These are phyloP conservation scores for Sporothrix protearum DNA, from an alignment of 2,329 filamentous ascomycete genomes.

Conservation along the genomic window DNA sequence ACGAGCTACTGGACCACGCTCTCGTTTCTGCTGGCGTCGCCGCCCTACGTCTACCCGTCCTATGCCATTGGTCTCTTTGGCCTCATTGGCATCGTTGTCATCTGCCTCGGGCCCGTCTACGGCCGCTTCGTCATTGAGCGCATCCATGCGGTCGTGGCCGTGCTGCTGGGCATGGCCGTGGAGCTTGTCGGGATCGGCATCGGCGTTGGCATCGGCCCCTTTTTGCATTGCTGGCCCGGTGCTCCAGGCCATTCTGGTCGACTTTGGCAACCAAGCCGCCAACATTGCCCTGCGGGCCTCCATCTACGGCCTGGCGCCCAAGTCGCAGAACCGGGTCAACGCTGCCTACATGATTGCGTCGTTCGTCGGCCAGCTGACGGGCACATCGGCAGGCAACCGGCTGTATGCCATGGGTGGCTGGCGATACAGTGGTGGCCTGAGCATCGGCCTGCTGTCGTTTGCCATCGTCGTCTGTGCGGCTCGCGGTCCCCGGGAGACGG, in stretches of 20 bases:
- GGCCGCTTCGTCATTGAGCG: slow-evolving; percentile 66
- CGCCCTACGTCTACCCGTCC: slow-evolving; percentile 65
- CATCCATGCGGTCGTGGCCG: slow-evolving; percentile 64
- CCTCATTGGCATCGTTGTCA: slow-evolving; percentile 68
- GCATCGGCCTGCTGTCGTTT: slow-evolving; percentile 39
- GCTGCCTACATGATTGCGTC: slow-evolving; percentile 76
- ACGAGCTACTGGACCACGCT: slow-evolving; percentile 61
- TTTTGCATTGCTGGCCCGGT: slow-evolving; percentile 68
- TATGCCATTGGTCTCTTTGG: slow-evolving; percentile 74
- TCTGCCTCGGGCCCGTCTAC: slow-evolving; percentile 65
- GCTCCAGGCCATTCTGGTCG: slow-evolving; percentile 65
- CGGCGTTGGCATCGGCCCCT: slow-evolving; percentile 65
- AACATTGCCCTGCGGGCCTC: slow-evolving; percentile 70
- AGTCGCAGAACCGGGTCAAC: slow-evolving; percentile 70
- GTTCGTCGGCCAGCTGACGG: slow-evolving; percentile 72
- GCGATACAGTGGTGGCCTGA: slow-evolving; percentile 46
- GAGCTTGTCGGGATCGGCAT: slow-evolving; percentile 60
- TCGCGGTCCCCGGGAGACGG: slow-evolving; percentile 41
- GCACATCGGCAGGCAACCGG: slow-evolving; percentile 57
- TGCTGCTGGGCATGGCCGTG: slow-evolving; percentile 58
- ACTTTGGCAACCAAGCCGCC: slow-evolving; percentile 68
- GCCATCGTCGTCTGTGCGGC: slow-evolving; percentile 38
- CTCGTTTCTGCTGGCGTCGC: slow-evolving; percentile 70
- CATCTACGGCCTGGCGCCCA: slow-evolving; percentile 69
- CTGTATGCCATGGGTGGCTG: slow-evolving; percentile 52